phyloP scores from a whole-genome alignment of 148 eudicot genomes.

The Camellia lanceoleosa region DNA sequence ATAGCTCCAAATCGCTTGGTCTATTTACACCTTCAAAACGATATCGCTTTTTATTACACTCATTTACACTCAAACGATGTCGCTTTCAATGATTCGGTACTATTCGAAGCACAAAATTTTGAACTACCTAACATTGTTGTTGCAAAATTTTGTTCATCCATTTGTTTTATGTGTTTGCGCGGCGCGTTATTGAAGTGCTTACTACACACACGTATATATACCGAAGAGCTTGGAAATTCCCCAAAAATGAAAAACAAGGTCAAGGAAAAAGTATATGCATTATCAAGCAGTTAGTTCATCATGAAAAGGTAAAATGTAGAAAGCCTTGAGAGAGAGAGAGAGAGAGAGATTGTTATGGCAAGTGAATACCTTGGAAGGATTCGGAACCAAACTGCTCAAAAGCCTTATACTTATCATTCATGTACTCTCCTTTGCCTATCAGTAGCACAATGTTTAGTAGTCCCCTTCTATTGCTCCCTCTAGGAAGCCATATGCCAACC shows the following conservation, averaged over 20 bases:
- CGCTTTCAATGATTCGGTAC: no score
- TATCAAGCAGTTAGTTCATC: neutral
- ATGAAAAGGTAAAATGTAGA: no score
- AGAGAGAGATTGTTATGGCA: neutral
- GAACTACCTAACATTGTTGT: no score
- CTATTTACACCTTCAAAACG: no score
- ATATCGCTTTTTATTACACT: no score
- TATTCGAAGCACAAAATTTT: no score
- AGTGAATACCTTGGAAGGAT: slow-evolving; percentile 66
- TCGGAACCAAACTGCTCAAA: slow-evolving; percentile 64
- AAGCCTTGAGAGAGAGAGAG: neutral
- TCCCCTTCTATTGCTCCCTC: slow-evolving; percentile 40
- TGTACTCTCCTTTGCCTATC: slow-evolving; percentile 67
- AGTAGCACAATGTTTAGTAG: slow-evolving; percentile 63
- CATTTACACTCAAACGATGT: no score
- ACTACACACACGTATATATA: neutral
- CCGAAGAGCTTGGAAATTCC: neutral
- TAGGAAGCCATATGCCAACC: slow-evolving; percentile 30
- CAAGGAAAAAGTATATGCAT: neutral
- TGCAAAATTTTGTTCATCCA: no score
- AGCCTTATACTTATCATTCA: slow-evolving; percentile 50
- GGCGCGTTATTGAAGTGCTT: no score
- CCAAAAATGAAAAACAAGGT: neutral
- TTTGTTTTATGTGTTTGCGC: no score
- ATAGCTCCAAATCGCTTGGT: no score